These are phyloP conservation scores for Penicillium sp. DNA, from an alignment of 2,329 filamentous ascomycete species.

Conservation along the genomic window DNA sequence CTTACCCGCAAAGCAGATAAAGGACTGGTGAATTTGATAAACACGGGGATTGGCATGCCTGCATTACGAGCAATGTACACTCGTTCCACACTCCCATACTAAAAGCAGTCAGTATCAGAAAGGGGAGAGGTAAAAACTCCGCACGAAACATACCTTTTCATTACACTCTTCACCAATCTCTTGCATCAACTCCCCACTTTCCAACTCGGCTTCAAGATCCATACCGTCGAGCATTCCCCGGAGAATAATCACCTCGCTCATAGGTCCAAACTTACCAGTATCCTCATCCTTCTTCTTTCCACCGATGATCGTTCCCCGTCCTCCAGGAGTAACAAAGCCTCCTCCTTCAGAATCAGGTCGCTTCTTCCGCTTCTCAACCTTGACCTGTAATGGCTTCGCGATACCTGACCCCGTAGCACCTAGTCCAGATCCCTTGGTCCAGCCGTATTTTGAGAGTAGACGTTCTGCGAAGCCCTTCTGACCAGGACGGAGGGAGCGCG, in stretches of 20 bases:
- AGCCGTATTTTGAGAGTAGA: constrained; percentile 91
- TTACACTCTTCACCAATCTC: constrained; percentile 95
- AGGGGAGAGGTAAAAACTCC: neutral
- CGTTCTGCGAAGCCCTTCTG: constrained; percentile 83
- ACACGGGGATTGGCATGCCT: constrained; percentile 63
- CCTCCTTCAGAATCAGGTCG: constrained; percentile 75
- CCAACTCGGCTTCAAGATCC: constrained; percentile 75
- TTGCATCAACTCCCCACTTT: constrained; percentile 70
- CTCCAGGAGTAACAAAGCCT: constrained; percentile 68
- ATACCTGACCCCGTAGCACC: constrained; percentile 83
- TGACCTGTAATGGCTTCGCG: constrained; percentile 74
- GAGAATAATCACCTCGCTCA: constrained; percentile 80
- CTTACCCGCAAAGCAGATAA: constrained; percentile 80
- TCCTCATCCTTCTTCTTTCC: constrained; percentile 60
- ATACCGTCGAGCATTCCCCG: constrained; percentile 84
- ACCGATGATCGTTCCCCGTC: constrained; percentile 77
- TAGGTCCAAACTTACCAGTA: constrained; percentile 63
- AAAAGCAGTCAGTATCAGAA: neutral
- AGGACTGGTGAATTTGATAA: constrained; percentile 87
- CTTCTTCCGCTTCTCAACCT: constrained; percentile 84
- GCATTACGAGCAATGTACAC: constrained; percentile 69
- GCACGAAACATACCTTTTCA: constrained; percentile 61
- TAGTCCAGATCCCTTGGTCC: constrained; percentile 82
- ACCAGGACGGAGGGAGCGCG: constrained; percentile 68
- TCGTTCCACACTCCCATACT: constrained; percentile 82